phyloP scores from a whole-genome alignment of 2,329 filamentous ascomycete species.

The Pseudofabraea citricarpa region DNA sequence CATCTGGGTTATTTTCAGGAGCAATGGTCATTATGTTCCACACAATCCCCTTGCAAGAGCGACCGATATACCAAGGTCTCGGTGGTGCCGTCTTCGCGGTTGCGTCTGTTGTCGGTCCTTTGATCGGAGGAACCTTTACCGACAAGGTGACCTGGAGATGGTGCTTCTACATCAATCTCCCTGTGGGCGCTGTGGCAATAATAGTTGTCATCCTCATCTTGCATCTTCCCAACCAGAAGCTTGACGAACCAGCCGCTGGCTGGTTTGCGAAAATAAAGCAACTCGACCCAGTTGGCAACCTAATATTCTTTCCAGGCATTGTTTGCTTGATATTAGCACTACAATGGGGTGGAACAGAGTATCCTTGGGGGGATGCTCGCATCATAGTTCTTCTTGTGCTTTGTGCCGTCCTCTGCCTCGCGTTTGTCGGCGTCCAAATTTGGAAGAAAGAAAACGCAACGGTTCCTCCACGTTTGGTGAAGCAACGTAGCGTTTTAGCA shows the following conservation, averaged over 20 bases:
- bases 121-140: conserved; percentile 26
- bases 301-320: conserved; percentile 36
- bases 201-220: conserved; percentile 55
- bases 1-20: conserved; percentile 41
- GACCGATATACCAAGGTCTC: conserved; percentile 4
- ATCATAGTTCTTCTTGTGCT: conserved; percentile 36
- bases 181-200: conserved; percentile 49
- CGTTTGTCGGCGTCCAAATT: conserved; percentile 30
- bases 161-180: conserved; percentile 27
- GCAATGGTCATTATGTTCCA: conserved; percentile 46
- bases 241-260: conserved; percentile 35
- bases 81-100: conserved; percentile 17
- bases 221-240: conserved; percentile 57
- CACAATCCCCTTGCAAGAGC: conserved; percentile 25
- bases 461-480: conserved; percentile 29
- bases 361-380: conserved; percentile 33
- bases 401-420: conserved; percentile 14
- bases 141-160: conserved; percentile 30
- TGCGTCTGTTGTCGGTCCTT: conserved; percentile 18
- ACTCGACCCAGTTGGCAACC: conserved; percentile 38
- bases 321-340: conserved; percentile 37
- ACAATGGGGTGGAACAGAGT: conserved; percentile 36
- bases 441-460: conserved; percentile 35
- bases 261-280: conserved; percentile 32
- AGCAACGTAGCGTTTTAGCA: conserved; percentile 26